Conservation (phyloP, 495 filamentous ascomycete species). For the Penicillium samsonianum region DNA sequence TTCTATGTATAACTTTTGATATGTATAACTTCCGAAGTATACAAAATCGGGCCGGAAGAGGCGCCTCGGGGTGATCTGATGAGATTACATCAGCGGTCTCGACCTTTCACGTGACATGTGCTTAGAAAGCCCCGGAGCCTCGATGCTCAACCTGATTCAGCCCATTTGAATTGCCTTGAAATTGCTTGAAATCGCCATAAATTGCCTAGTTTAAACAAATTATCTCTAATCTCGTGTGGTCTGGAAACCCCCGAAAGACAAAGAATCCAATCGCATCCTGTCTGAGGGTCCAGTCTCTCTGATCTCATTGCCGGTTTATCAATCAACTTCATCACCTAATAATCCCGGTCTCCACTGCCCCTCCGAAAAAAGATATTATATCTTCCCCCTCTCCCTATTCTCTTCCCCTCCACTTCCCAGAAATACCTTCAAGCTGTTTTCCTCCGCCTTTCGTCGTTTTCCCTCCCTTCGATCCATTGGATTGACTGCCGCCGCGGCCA, state of each 20-base stretch:
- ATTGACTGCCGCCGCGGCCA: conserved; percentile 64
- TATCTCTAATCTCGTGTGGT: conserved; percentile 5
- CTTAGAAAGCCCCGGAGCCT: conserved; percentile 34
- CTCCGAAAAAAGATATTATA: conserved; percentile 30
- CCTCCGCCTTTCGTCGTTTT: conserved; percentile 69
- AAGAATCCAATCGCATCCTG: conserved; percentile 14
- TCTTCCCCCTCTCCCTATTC: conserved; percentile 9
- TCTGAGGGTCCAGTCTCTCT: conserved; percentile 9
- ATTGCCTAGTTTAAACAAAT: not conserved
- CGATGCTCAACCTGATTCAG: conserved; percentile 32
- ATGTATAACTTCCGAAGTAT: too few relatives aligned
- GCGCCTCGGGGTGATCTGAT: conserved; percentile 14
- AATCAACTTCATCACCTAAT: conserved; percentile 15
- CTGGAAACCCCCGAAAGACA: conserved; percentile 15
- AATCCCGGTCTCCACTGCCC: conserved; percentile 23
- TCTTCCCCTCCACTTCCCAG: conserved; percentile 1
- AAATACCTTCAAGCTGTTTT: conserved; percentile 75
- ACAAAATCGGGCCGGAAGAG: conserved; percentile 2
- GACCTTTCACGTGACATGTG: conserved; percentile 27
- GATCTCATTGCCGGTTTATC: conserved; percentile 22
- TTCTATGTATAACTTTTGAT: too few relatives aligned
- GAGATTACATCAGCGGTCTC: conserved; percentile 22
- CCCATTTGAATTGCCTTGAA: not conserved
- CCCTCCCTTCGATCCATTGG: conserved; percentile 62
- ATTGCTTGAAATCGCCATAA: not conserved